Percentiles rank a stretch among this genome's conserved stretches.
These are phyloP conservation scores for Talaromyces sp. DNA, from an alignment of 2,329 filamentous ascomycete species.

Conservation along the genomic window DNA sequence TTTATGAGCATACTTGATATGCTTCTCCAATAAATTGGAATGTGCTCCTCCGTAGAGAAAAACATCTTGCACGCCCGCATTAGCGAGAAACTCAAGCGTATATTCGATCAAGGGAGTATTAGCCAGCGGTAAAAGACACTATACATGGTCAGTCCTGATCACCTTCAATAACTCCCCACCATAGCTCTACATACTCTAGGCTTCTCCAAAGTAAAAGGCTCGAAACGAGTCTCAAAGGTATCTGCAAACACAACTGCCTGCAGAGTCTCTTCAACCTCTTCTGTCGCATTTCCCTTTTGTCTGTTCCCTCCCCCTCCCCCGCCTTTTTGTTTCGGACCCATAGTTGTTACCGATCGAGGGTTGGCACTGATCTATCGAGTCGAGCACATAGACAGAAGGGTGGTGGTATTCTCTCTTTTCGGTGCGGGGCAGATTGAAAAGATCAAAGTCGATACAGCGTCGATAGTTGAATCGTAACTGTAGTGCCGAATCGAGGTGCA, in stretches of 20 bases:
- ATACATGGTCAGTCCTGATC: slow-evolving; percentile 5
- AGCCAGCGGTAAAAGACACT: slow-evolving; percentile 89
- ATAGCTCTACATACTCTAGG: slow-evolving; percentile 62
- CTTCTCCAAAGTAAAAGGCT: slow-evolving; percentile 79
- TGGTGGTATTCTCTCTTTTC: neutral
- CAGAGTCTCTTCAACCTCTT: slow-evolving; percentile 57
- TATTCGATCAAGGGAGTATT: slow-evolving; percentile 97
- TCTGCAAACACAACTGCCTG: slow-evolving; percentile 72
- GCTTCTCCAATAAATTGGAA: slow-evolving; percentile 78
- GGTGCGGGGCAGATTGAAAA: neutral
- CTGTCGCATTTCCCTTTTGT: slow-evolving; percentile 41
- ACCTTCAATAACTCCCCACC: too few species aligned
- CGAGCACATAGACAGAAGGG: neutral
- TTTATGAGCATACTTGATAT: slow-evolving; percentile 56
- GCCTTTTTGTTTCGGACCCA: slow-evolving; percentile 33
- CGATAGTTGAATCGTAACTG: neutral
- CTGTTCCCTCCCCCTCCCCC: slow-evolving; percentile 23
- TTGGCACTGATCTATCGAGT: neutral
- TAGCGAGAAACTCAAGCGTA: slow-evolving; percentile 90
- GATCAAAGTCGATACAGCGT: neutral
- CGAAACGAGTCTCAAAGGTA: slow-evolving; percentile 88
- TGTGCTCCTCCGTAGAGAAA: slow-evolving; percentile 89
- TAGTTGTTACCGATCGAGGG: slow-evolving; percentile 12
- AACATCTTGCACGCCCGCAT: slow-evolving; percentile 90
- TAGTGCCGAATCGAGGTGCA: neutral